Conservation (phyloP, 176 grass and related monocot genomes). For the Pontederia crassipes region DNA sequence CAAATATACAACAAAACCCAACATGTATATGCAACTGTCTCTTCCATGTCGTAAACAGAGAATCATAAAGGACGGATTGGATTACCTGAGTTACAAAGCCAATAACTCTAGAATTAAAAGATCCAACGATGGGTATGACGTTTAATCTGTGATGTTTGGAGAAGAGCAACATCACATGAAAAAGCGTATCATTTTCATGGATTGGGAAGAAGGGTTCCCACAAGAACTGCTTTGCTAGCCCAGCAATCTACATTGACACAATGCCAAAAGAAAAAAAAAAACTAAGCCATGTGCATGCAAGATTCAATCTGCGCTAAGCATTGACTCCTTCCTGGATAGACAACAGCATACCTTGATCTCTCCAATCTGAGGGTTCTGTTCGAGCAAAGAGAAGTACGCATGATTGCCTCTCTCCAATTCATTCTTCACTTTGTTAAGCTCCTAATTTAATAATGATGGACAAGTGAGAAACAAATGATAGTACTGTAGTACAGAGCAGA, state of each 20-base stretch:
- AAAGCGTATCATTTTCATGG: conserved; percentile 30
- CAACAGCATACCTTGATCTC: conserved; percentile 2
- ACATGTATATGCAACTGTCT: not conserved
- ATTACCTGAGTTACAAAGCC: conserved; percentile 54
- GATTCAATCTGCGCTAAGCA: not conserved
- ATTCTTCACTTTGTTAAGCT: conserved; percentile 6
- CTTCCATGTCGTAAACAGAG: no score
- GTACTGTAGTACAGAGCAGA: not conserved
- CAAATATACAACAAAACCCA: not conserved
- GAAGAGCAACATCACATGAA: conserved; percentile 50
- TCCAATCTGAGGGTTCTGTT: not conserved
- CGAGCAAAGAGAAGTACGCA: conserved; percentile 7
- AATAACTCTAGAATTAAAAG: conserved; percentile 15
- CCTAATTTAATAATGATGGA: not conserved
- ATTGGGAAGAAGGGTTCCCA: conserved; percentile 63
- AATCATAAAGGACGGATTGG: no score
- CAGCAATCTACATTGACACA: conserved; percentile 30
- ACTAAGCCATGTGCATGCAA: no score
- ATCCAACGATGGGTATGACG: conserved; percentile 40
- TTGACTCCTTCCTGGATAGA: not conserved
- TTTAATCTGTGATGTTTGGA: conserved; percentile 44
- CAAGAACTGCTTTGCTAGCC: conserved; percentile 37
- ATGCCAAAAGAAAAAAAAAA: conserved; percentile 3
- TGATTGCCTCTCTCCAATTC: not conserved
- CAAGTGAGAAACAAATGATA: not conserved